Percentiles rank a stretch among this genome's conserved stretches.
These are phyloP conservation scores for Cryptosporidium canis DNA, from an alignment of 169 alveolate species.

Conservation along the genomic window DNA sequence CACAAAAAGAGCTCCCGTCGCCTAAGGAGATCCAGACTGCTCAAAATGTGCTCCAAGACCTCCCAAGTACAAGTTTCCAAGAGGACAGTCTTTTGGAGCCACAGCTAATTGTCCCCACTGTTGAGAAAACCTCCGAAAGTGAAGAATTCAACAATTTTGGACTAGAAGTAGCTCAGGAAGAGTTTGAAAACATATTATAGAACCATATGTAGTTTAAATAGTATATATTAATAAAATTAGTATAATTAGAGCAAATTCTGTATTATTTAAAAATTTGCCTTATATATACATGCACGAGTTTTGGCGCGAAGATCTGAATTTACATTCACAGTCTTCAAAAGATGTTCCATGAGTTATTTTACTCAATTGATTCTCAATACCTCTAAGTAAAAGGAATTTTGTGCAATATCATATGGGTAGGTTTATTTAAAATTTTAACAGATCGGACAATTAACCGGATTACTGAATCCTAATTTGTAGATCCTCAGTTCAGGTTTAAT, in stretches of 20 bases:
- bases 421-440: not conserved
- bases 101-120: not conserved
- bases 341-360: not conserved
- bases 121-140: not conserved
- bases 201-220: not conserved
- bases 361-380: not conserved
- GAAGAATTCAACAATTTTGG: conserved; percentile 1
- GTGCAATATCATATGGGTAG: not conserved
- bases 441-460: not conserved
- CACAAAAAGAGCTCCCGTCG: not conserved
- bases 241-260: not conserved
- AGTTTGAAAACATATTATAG: not conserved
- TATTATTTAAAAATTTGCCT: not conserved
- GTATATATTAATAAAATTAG: not conserved
- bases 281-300: not conserved
- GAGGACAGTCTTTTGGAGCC: not conserved
- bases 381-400: not conserved
- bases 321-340: conserved; percentile 1
- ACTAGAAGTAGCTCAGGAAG: conserved; percentile 12
- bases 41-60: not conserved
- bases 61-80: not conserved
- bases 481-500: conserved; percentile 40
- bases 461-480: conserved; percentile 1
- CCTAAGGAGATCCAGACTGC: not conserved
- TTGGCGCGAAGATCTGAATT: conserved; percentile 73